Conservation (phyloP, 495 filamentous ascomycete genomes). For the Aspergillus affinis region DNA sequence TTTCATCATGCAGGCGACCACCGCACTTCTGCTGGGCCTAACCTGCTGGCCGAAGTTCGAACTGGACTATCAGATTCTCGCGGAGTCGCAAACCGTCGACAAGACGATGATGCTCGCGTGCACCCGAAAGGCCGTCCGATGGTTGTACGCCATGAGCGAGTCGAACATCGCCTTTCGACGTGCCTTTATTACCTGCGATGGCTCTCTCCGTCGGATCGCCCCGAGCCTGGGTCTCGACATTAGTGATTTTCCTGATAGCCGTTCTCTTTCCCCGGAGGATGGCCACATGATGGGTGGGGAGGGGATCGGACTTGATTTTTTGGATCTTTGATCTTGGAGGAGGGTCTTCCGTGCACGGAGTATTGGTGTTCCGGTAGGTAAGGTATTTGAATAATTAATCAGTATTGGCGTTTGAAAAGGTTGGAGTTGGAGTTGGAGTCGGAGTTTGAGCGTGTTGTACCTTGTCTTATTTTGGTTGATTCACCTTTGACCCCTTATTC, state of each 20-base stretch:
- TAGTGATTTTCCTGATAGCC: conserved; percentile 25
- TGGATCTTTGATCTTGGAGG: neutral
- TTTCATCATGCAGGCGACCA: conserved; percentile 61
- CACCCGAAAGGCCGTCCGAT: conserved; percentile 49
- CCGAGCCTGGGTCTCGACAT: conserved; percentile 32
- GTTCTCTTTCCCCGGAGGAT: neutral
- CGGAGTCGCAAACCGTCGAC: neutral
- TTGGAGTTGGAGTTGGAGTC: too few relatives aligned
- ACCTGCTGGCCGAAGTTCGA: conserved; percentile 25
- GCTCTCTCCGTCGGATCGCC: conserved; percentile 29
- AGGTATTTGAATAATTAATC: too few relatives aligned
- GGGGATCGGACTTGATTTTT: neutral
- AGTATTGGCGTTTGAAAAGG: too few relatives aligned
- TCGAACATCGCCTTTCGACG: conserved; percentile 45
- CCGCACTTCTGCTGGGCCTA: conserved; percentile 56
- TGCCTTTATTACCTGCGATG: conserved; percentile 47
- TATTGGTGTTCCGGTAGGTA: too few relatives aligned
- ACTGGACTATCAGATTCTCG: neutral
- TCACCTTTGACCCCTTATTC: too few relatives aligned
- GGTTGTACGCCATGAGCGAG: conserved; percentile 44
- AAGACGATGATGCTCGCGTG: conserved; percentile 6
- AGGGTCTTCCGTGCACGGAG: too few relatives aligned
- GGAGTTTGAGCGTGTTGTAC: too few relatives aligned
- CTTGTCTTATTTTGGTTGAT: too few relatives aligned
- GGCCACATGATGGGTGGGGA: neutral